Evolutionary conservation across 2,329 filamentous ascomycete species (phyloP).

Genomic region (Geosmithia flava): DNA sequence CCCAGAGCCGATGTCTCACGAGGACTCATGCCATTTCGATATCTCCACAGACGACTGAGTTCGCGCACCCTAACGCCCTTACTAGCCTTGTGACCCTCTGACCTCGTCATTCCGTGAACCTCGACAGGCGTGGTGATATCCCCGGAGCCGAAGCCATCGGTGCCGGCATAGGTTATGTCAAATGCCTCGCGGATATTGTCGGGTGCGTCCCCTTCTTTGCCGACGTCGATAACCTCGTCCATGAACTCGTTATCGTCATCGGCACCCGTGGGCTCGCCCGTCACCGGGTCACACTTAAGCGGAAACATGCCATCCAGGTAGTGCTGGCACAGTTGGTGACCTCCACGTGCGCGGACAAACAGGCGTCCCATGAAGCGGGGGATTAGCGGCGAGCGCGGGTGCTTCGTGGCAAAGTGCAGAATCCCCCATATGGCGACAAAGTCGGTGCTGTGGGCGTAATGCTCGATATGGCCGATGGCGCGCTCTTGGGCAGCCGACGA

Average conservation of each 20-base stretch:
- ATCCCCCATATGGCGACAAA: constrained; percentile 67
- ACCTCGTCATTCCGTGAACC: constrained; percentile 18
- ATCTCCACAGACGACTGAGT: constrained; percentile 49
- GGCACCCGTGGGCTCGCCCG: constrained; percentile 27
- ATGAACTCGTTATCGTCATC: constrained; percentile 45
- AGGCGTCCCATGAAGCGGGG: constrained; percentile 50
- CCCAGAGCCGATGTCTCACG: constrained; percentile 22
- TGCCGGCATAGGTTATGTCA: constrained; percentile 32
- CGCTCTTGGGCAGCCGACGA: constrained; percentile 26
- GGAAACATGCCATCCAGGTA: constrained; percentile 52
- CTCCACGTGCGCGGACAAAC: constrained; percentile 42
- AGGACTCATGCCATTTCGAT: constrained; percentile 46
- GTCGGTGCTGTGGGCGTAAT: constrained; percentile 65
- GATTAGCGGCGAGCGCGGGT: constrained; percentile 26
- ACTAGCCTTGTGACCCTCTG: constrained; percentile 8
- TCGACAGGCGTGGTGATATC: constrained; percentile 21
- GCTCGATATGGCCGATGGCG: constrained; percentile 61
- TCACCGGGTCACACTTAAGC: constrained; percentile 26
- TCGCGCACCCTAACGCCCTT: constrained; percentile 41
- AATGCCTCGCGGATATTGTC: constrained; percentile 32
- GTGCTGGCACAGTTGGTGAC: constrained; percentile 48
- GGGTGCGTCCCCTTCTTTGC: constrained; percentile 28
- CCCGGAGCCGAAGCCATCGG: constrained; percentile 21
- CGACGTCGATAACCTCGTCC: constrained; percentile 40
- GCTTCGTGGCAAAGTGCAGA: constrained; percentile 48